Evolutionary conservation across 805 yeast species (phyloP), one percentile per base, ranked within the genome.

Genomic region (Diddensiella caesifluorescens): DNA sequence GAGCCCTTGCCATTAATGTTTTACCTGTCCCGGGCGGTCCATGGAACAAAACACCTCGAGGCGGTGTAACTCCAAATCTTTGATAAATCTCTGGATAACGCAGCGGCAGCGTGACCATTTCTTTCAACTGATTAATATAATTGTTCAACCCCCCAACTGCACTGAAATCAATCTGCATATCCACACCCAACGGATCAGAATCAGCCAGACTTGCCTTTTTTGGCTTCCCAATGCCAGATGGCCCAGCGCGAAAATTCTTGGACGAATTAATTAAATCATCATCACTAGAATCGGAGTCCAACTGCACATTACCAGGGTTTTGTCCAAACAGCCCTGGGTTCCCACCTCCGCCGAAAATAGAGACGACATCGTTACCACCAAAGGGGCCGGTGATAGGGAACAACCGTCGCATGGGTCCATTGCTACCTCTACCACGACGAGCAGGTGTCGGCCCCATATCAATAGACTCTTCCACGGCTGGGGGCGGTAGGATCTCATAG

Each of bases 1-100:
- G 68, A 0, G 98, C 98, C 46, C 98, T 69, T 0, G 98, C 98
- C 95, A 92, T 87, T 39, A 92, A 72, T 0, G 98, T 92, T 60
- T 92, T 92, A 73, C 98, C 98, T 0, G 98, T 92, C 50, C 98
- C 98, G 2, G 98, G 98, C 3, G 98, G 98, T 35, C 98, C 98
- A 63, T 92, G 98, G 65, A 92, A 92, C 42, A 92, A 64, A 1
- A 92, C 98, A 48, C 98, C 98, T 50, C 98, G 70, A 15, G 98
- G 98, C 1, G 98, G 97, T 0, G 96, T 86, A 26, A 90, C 87
- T 44, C 79, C 80, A 56, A 92, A 92, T 59, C 80, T 79, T 50
- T 87, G 83, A 57, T 90, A 92, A 6, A 92, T 74, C 59, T 92
- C 98, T 1, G 98, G 98, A 53, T 92, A 92, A 41, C 89, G 64